A percentile compares a stretch with the other conserved stretches of the same genome.
phyloP scores from a whole-genome alignment of 1,284 basidiomycete species.

The Cryptococcus depauperatus region DNA sequence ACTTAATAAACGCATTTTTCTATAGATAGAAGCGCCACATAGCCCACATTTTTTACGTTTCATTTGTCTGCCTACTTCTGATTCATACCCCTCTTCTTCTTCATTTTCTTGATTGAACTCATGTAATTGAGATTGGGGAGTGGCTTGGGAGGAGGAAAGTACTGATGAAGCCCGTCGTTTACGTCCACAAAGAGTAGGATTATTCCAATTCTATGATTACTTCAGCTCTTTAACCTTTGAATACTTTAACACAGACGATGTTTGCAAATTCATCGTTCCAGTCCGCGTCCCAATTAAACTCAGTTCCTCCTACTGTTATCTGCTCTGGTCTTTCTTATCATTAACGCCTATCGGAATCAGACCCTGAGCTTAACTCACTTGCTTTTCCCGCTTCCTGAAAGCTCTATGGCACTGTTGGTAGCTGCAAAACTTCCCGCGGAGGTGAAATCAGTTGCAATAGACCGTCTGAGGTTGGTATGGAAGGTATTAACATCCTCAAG shows the following conservation, averaged over 20 bases:
- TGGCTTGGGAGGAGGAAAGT: conserved; percentile 19
- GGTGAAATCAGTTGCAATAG: conserved; percentile 18
- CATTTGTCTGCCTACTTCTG: conserved; percentile 4
- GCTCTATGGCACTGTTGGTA: conserved; percentile 21
- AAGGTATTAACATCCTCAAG: conserved; percentile 30
- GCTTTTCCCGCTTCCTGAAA: conserved; percentile 29
- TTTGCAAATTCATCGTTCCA: conserved; percentile 19
- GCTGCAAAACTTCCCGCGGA: conserved; percentile 1
- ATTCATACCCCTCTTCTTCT: conserved; percentile 11
- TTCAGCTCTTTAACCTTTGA: not conserved
- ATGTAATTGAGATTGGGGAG: conserved; percentile 6
- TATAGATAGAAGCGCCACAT: not conserved
- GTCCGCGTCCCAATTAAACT: conserved; percentile 11
- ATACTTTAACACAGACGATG: conserved; percentile 19
- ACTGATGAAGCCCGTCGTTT: conserved; percentile 24
- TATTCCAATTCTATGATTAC: conserved; percentile 27
- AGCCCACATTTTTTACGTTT: conserved; percentile 15
- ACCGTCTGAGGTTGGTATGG: conserved; percentile 22
- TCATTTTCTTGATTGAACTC: conserved; percentile 7
- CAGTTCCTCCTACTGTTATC: conserved; percentile 30
- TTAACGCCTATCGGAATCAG: too few species aligned
- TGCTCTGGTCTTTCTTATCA: conserved; percentile 33
- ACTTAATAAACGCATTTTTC: not conserved
- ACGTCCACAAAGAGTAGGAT: conserved; percentile 17
- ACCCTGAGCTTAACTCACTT: too few species aligned